Evolutionary conservation across 106 monocot genomes (phyloP).

Genomic region (Alisma plantagoaquatica): DNA sequence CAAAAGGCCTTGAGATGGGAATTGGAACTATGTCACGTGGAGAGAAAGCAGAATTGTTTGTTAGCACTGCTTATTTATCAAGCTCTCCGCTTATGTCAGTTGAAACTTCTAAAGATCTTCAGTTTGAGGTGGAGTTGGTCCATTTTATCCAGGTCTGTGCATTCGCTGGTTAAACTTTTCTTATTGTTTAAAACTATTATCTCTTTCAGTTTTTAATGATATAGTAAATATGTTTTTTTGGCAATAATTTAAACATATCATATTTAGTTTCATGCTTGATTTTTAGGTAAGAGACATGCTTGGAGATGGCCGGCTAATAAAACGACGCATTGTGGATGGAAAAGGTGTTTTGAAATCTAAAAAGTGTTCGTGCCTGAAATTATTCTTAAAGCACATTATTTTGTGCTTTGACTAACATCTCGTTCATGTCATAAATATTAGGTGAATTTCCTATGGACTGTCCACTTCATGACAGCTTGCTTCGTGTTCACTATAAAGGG

Average conservation of each 20-base stretch:
- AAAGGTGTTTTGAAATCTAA: too few relatives aligned
- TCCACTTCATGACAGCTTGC: slow-evolving; percentile 95
- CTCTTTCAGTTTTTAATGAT: too few relatives aligned
- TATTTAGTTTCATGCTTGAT: too few relatives aligned
- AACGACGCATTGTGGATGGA: slow-evolving; percentile 88
- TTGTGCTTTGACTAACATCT: too few relatives aligned
- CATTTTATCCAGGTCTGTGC: slow-evolving; percentile 92
- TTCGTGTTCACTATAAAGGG: slow-evolving; percentile 86
- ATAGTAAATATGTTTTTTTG: not conserved
- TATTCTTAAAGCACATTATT: too few relatives aligned
- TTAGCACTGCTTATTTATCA: slow-evolving; percentile 51
- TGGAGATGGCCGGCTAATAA: slow-evolving; percentile 98
- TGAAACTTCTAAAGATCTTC: slow-evolving; percentile 69
- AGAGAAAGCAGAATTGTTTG: slow-evolving; percentile 79
- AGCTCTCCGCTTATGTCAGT: slow-evolving; percentile 59
- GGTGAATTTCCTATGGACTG: slow-evolving; percentile 99
- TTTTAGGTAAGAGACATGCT: slow-evolving; percentile 97
- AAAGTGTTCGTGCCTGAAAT: too few relatives aligned
- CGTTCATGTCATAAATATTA: slow-evolving; percentile 11
- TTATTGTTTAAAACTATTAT: not conserved
- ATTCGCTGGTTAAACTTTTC: too few relatives aligned
- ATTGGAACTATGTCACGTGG: slow-evolving; percentile 84
- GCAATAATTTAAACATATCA: not conserved
- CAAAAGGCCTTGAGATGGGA: slow-evolving; percentile 96
- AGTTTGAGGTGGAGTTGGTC: slow-evolving; percentile 81